These are phyloP conservation scores for Gossypium longicalyx DNA, from an alignment of 345 rosid species.

Conservation along the genomic window DNA sequence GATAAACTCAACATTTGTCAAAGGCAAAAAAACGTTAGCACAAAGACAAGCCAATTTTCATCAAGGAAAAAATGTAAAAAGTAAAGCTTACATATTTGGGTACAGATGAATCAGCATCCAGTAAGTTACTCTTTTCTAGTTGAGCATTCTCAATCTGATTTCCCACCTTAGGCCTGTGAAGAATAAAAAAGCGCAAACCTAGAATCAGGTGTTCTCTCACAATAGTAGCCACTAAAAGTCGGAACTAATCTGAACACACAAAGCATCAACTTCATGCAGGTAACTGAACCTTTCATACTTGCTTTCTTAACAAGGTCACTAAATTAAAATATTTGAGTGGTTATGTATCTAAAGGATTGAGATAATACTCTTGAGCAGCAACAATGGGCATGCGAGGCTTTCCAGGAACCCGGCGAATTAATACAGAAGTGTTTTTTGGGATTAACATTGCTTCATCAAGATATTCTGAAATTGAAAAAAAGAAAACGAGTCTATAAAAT, in stretches of 20 bases:
- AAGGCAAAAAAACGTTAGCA: background rate
- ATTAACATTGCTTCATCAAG: constrained; percentile 91
- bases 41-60: background rate
- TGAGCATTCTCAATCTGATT: constrained; percentile 43
- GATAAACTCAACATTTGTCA: background rate
- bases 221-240: background rate
- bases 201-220: constrained; percentile 15
- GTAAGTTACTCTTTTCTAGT: constrained; percentile 42
- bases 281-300: background rate
- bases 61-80: background rate
- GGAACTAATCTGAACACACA: background rate
- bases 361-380: constrained; percentile 74
- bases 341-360: constrained; percentile 41
- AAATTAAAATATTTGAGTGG: constrained; percentile 18
- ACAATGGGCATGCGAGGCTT: constrained; percentile 94
- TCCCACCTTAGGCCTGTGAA: constrained; percentile 66
- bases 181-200: constrained; percentile 27
- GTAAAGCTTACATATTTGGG: constrained; percentile 55
- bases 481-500: constrained; percentile 45
- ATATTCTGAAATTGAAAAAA: constrained; percentile 90
- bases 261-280: background rate
- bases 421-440: constrained; percentile 95
- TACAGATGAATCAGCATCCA: constrained; percentile 49
- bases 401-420: constrained; percentile 98
- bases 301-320: constrained; percentile 1